A percentile compares a stretch with the other conserved stretches of the same genome.
These are phyloP conservation scores for Paracamarosporium sp. DNA, from an alignment of 2,329 filamentous ascomycete species.

Conservation along the genomic window DNA sequence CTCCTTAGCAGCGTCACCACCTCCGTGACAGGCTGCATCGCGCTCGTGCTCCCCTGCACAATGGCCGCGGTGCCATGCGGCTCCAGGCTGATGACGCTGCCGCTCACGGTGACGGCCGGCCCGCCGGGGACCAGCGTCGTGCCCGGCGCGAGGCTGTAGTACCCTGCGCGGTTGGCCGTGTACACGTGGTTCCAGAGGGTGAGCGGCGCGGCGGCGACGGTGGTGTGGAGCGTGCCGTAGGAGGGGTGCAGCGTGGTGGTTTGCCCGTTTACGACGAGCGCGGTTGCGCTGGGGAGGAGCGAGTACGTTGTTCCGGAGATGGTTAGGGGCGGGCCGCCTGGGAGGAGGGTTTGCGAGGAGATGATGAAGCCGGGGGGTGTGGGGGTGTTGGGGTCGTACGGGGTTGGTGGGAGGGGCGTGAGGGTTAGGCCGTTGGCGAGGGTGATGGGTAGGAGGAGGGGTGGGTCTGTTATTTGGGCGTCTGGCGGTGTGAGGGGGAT, in stretches of 20 bases:
- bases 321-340: conserved; percentile 43
- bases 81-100: conserved; percentile 40
- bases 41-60: conserved; percentile 30
- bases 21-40: conserved; percentile 28
- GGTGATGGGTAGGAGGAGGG: conserved; percentile 26
- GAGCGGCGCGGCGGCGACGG: conserved; percentile 36
- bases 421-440: conserved; percentile 5
- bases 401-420: conserved; percentile 5
- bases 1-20: conserved; percentile 24
- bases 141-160: conserved; percentile 49
- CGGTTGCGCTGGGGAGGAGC: conserved; percentile 42
- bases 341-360: conserved; percentile 37
- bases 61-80: conserved; percentile 34
- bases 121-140: conserved; percentile 47
- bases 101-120: conserved; percentile 38
- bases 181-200: conserved; percentile 46
- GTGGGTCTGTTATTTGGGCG: conserved; percentile 23
- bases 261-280: conserved; percentile 44
- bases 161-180: conserved; percentile 52
- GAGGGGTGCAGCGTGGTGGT: conserved; percentile 26
- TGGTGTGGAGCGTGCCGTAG: conserved; percentile 28
- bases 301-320: conserved; percentile 45
- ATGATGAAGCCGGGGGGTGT: conserved; percentile 27
- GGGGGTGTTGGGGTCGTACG: not conserved
- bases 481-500: conserved; percentile 17